Evolutionary conservation across 352 stramenopile species (phyloP).

Genomic region (Phytophthora pseudosyringae): DNA sequence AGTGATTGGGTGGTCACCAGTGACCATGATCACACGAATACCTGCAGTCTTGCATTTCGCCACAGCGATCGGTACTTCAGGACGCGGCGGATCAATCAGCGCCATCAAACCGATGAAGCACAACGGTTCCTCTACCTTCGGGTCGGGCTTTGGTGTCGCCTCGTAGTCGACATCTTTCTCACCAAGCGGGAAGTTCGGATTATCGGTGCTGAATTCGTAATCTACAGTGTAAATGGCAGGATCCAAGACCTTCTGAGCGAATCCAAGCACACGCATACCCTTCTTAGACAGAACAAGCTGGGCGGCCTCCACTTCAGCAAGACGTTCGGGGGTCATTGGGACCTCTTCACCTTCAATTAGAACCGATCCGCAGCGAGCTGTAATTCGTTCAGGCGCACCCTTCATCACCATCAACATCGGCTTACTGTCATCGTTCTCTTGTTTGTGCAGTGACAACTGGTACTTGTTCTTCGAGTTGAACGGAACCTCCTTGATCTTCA

Average conservation of each 20-base stretch:
- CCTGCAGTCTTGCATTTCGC: conserved; percentile 93
- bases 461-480: conserved; percentile 92
- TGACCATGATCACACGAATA: conserved; percentile 96
- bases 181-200: conserved; percentile 85
- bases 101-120: conserved; percentile 96
- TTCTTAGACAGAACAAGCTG: conserved; percentile 70
- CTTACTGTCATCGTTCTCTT: conserved; percentile 73
- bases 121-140: conserved; percentile 75
- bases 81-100: conserved; percentile 95
- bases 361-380: conserved; percentile 90
- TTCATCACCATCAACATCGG: conserved; percentile 93
- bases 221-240: conserved; percentile 48
- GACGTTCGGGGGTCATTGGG: conserved; percentile 93
- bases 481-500: conserved; percentile 84
- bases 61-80: conserved; percentile 88
- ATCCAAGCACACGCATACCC: conserved; percentile 71
- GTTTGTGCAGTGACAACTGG: conserved; percentile 81
- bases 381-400: conserved; percentile 95
- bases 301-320: conserved; percentile 66
- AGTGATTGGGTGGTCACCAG: conserved; percentile 93
- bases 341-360: conserved; percentile 65
- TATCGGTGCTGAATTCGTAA: conserved; percentile 80
- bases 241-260: conserved; percentile 68
- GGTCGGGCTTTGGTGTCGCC: conserved; percentile 62
- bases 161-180: conserved; percentile 88